These are phyloP conservation scores for Fusarium burgessii DNA, from an alignment of 2,329 filamentous ascomycete genomes.

Conservation along the genomic window DNA sequence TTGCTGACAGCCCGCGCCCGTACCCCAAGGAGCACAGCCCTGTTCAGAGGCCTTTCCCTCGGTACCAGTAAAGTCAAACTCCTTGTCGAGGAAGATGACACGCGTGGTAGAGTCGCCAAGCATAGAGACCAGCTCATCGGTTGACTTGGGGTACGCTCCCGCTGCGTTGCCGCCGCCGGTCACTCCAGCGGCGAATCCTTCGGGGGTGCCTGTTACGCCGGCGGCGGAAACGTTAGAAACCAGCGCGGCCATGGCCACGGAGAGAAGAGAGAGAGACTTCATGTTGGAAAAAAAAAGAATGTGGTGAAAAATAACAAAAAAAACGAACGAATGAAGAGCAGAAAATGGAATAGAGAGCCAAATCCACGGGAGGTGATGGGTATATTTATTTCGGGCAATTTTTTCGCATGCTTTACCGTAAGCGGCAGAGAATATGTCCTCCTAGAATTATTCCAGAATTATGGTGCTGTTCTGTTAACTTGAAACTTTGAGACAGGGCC, in stretches of 20 bases:
- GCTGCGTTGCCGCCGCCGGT: conserved; percentile 74
- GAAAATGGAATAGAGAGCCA: not conserved
- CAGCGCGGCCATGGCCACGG: conserved; percentile 34
- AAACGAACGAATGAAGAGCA: conserved; percentile 13
- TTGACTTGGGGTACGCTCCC: conserved; percentile 67
- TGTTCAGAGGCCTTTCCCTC: conserved; percentile 65
- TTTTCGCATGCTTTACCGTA: not conserved
- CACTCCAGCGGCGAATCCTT: conserved; percentile 62
- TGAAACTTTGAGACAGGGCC: conserved; percentile 1
- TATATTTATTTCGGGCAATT: conserved; percentile 12
- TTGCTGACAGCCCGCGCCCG: conserved; percentile 64
- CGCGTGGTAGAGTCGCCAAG: conserved; percentile 65
- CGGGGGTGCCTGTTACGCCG: conserved; percentile 51
- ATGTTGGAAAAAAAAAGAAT: conserved; percentile 27
- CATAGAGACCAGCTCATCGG: conserved; percentile 68
- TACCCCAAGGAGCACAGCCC: conserved; percentile 72
- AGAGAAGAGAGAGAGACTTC: conserved; percentile 30
- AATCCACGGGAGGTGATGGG: not conserved
- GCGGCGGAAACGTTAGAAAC: conserved; percentile 28
- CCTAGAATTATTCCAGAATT: not conserved
- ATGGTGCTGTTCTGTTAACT: conserved; percentile 1
- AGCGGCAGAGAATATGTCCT: not conserved
- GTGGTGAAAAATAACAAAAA: not conserved
- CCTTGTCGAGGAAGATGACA: conserved; percentile 69
- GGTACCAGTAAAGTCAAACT: conserved; percentile 66